A percentile compares a stretch with the other conserved stretches of the same genome.
Evolutionary conservation across 1,139 yeast genomes (phyloP).

Genomic region (Suhomyces wounanorum): DNA sequence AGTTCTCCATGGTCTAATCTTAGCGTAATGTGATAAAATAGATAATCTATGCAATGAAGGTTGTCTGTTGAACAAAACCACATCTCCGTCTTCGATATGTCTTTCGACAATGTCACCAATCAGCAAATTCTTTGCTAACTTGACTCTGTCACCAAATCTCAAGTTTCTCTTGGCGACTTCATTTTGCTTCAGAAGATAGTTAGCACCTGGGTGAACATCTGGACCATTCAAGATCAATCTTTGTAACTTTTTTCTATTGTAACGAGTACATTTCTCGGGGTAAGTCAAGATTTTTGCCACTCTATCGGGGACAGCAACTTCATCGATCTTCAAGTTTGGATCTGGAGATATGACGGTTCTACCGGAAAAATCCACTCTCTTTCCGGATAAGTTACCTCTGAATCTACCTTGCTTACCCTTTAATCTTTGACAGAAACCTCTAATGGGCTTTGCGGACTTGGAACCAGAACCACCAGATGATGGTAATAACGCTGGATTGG

Average conservation of each 20-base stretch:
- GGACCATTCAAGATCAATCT: conserved; percentile 82
- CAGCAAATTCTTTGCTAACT: conserved; percentile 72
- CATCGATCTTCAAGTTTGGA: conserved; percentile 91
- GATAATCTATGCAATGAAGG: conserved; percentile 96
- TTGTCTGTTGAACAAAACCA: conserved; percentile 94
- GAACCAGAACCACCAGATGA: conserved; percentile 59
- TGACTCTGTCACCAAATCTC: conserved; percentile 81
- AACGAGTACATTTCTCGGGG: conserved; percentile 92
- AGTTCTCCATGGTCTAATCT: conserved; percentile 97
- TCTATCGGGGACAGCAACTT: conserved; percentile 97
- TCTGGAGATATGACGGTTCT: conserved; percentile 99
- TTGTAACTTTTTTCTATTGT: conserved; percentile 78
- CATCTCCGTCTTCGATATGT: conserved; percentile 95
- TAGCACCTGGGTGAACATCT: conserved; percentile 92
- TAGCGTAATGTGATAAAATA: conserved; percentile 92
- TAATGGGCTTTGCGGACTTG: conserved; percentile 72
- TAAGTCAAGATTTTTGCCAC: conserved; percentile 95
- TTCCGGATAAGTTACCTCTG: conserved; percentile 96
- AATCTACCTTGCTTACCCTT: conserved; percentile 99
- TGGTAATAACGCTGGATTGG: conserved; percentile 75
- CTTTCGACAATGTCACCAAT: conserved; percentile 97
- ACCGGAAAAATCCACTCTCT: conserved; percentile 97
- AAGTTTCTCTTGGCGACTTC: conserved; percentile 87
- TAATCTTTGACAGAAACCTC: conserved; percentile 95
- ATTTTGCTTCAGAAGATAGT: conserved; percentile 78